These are phyloP conservation scores for Curvularia lunata DNA, from an alignment of 2,329 filamentous ascomycete species.

Conservation along the genomic window DNA sequence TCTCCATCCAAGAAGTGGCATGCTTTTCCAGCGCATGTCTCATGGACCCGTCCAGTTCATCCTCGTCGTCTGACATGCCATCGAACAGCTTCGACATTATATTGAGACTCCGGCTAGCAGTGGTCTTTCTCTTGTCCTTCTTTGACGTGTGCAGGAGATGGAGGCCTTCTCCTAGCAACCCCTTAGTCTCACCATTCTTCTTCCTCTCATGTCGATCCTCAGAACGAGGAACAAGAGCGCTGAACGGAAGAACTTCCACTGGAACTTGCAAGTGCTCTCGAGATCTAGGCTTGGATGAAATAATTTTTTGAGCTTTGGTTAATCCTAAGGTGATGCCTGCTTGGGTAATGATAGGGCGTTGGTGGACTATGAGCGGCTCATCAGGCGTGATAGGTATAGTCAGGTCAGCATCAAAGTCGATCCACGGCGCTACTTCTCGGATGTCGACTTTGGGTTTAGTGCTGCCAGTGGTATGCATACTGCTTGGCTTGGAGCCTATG, in stretches of 20 bases:
- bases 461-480: constrained; percentile 12
- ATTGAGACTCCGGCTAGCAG: constrained; percentile 20
- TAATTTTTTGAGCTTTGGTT: background rate
- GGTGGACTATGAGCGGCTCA: background rate
- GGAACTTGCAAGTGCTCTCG: background rate
- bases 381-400: background rate
- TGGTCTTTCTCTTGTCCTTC: constrained; percentile 18
- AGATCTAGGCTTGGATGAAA: background rate
- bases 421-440: constrained; percentile 35
- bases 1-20: background rate
- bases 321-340: background rate
- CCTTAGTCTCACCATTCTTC: constrained; percentile 8
- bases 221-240: background rate
- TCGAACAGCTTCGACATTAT: constrained; percentile 34
- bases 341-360: constrained; percentile 7
- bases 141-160: constrained; percentile 1
- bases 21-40: background rate
- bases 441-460: constrained; percentile 19
- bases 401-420: constrained; percentile 20
- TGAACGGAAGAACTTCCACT: background rate
- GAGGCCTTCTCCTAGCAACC: background rate
- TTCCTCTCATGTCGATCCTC: background rate
- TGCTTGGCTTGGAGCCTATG: constrained; percentile 18
- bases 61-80: constrained; percentile 6
- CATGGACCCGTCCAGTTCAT: background rate